A percentile compares a stretch with the other conserved stretches of the same genome.
These are phyloP conservation scores for Pelagomonas calceolata DNA, from an alignment of 108 stramenopile genomes.

Conservation along the genomic window DNA sequence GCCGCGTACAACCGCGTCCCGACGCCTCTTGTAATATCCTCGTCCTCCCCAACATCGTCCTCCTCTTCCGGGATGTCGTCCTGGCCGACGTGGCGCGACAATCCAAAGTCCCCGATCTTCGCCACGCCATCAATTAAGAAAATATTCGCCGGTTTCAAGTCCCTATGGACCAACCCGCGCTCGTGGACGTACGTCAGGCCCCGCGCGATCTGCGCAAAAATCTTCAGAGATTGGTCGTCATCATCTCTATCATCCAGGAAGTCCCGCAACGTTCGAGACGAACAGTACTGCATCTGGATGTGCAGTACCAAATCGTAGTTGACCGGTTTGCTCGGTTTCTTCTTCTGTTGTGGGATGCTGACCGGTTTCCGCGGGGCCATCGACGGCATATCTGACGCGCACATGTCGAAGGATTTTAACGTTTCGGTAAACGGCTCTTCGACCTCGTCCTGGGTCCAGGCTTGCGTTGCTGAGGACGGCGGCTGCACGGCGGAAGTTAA, in stretches of 20 bases:
- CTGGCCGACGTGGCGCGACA: constrained; percentile 35
- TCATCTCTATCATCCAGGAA: constrained; percentile 62
- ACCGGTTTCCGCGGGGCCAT: no score
- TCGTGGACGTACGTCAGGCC: constrained; percentile 71
- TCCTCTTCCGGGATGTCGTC: background rate
- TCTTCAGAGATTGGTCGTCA: constrained; percentile 53
- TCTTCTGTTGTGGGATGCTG: no score
- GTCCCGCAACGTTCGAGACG: constrained; percentile 68
- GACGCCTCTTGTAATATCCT: constrained; percentile 71
- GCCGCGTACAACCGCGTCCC: constrained; percentile 88
- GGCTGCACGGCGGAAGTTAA: no score
- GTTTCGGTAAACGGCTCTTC: no score
- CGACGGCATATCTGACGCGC: no score
- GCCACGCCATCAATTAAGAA: constrained; percentile 46
- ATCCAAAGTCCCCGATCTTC: constrained; percentile 88
- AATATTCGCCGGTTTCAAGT: constrained; percentile 61
- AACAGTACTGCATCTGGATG: constrained; percentile 95
- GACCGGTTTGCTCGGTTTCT: background rate
- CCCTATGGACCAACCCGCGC: constrained; percentile 73
- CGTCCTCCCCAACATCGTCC: constrained; percentile 7
- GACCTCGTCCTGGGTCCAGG: no score
- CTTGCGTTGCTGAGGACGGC: no score
- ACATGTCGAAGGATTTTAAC: no score
- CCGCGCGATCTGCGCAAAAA: constrained; percentile 62
- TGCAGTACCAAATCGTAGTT: constrained; percentile 50